Evolutionary conservation across 257 asterid species (phyloP), one percentile per base, ranked within the genome.

Genomic region (Buddleja alternifolia): DNA sequence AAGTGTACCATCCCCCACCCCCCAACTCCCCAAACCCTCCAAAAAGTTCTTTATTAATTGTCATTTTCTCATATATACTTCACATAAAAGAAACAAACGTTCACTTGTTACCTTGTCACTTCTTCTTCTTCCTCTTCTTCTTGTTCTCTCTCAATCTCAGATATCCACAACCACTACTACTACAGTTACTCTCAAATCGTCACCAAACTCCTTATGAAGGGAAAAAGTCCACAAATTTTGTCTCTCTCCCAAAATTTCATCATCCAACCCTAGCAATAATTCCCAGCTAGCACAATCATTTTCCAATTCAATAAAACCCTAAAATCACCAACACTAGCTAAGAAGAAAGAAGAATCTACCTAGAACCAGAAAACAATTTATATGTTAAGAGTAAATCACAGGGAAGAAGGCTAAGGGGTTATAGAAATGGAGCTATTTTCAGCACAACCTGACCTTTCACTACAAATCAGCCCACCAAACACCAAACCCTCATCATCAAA

Each of bases 51-150:
- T 20, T 57, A 64, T 58, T 70, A 77, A 83, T 78, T 80, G 83
- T 83, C 84, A 77, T 75, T 83, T 83, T 83, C 88, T 80, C 79
- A 70, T 83, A 83, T 80, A 83, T 75, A 77, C 88, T 83, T 83
- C 85, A 83, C 88, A 80, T 79, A 77, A 74, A 77, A 77, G 83
- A 70, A 77, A 77, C 81, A 75, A 71, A 79, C 81, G 77, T 77
- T 72, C 81, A 77, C 78, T 83, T 69, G 81, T 71, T 66, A 34
- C 76, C 68, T 62, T 78, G 73, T 72, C 81, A 71, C 73, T 70
- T 64, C 80, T 54, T 51, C 56, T n/a, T n/a, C n/a, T n/a, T n/a
- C n/a, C n/a, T n/a, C n/a, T n/a, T n/a, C n/a, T n/a, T n/a, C n/a
- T n/a, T n/a, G n/a, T n/a, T n/a, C n/a, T n/a, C n/a, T n/a, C n/a